These are phyloP conservation scores for Blumeriella jaapii DNA, from an alignment of 2,329 filamentous ascomycete genomes.

Conservation along the genomic window DNA sequence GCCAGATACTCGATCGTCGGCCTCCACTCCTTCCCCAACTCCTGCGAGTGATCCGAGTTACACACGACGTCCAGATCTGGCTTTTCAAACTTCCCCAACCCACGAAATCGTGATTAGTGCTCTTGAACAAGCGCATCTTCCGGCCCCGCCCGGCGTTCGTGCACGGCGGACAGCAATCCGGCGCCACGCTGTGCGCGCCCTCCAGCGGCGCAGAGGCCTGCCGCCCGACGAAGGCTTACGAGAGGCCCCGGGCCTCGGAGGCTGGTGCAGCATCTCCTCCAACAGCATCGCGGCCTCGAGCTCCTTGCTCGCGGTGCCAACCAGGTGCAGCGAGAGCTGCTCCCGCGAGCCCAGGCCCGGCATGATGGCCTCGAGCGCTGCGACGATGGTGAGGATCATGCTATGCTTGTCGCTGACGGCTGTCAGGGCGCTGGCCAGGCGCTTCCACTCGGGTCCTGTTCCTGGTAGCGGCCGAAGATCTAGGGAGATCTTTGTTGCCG, in stretches of 20 bases:
- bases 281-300: constrained; percentile 10
- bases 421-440: constrained; percentile 3
- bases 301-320: constrained; percentile 12
- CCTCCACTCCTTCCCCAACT: constrained; percentile 5
- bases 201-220: constrained; percentile 5
- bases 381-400: constrained; percentile 13
- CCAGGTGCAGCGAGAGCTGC: constrained; percentile 11
- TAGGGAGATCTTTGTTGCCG: not conserved
- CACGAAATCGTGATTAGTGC: constrained; percentile 12
- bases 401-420: constrained; percentile 8
- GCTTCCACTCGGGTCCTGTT: not conserved
- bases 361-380: constrained; percentile 11
- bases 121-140: constrained; percentile 7
- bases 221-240: constrained; percentile 8
- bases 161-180: constrained; percentile 12
- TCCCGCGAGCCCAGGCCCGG: constrained; percentile 3
- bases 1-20: constrained; percentile 10
- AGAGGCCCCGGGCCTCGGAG: constrained; percentile 8
- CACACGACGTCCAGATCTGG: constrained; percentile 15
- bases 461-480: constrained; percentile 1
- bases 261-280: constrained; percentile 14
- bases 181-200: not conserved
- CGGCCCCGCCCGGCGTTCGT: constrained; percentile 1
- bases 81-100: not conserved
- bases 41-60: constrained; percentile 12